A percentile compares a stretch with the other conserved stretches of the same genome.
phyloP scores from a whole-genome alignment of 176 grass and related monocot species.

The Juncus inflexus region DNA sequence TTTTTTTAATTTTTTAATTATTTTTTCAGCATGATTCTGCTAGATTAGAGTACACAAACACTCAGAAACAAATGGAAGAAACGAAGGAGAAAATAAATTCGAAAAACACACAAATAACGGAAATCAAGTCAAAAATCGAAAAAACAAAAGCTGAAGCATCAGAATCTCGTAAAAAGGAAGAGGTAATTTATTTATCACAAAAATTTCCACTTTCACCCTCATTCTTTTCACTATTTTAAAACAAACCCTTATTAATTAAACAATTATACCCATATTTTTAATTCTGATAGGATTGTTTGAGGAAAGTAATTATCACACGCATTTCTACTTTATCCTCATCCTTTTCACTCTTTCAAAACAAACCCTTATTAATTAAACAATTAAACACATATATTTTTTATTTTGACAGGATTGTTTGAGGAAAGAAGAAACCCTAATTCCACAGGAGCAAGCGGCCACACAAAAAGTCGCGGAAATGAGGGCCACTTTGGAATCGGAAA shows the following conservation, averaged over 20 bases:
- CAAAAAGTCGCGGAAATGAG: constrained; percentile 80
- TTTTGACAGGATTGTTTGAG: constrained; percentile 58
- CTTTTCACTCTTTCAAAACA: neutral
- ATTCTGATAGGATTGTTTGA: neutral
- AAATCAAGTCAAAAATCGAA: constrained; percentile 56
- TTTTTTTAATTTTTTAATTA: constrained; percentile 21
- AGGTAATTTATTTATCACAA: constrained; percentile 35
- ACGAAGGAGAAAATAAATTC: constrained; percentile 59
- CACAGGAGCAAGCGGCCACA: constrained; percentile 71
- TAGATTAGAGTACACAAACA: constrained; percentile 51
- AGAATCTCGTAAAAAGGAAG: constrained; percentile 65
- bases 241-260: constrained; percentile 7
- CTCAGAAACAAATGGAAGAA: constrained; percentile 64
- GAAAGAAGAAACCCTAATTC: constrained; percentile 64
- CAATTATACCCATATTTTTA: constrained; percentile 2
- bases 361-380: constrained; percentile 6
- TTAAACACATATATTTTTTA: neutral
- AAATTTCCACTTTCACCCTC: neutral
- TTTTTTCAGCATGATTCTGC: constrained; percentile 68
- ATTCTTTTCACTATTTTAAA: neutral
- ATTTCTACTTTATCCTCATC: neutral
- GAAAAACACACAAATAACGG: constrained; percentile 42
- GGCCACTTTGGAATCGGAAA: constrained; percentile 66
- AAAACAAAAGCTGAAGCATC: constrained; percentile 49
- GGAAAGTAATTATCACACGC: neutral